Percentiles rank a stretch among this genome's conserved stretches.
phyloP scores from a whole-genome alignment of 108 stramenopile genomes.

The Nannochloropsis salina region DNA sequence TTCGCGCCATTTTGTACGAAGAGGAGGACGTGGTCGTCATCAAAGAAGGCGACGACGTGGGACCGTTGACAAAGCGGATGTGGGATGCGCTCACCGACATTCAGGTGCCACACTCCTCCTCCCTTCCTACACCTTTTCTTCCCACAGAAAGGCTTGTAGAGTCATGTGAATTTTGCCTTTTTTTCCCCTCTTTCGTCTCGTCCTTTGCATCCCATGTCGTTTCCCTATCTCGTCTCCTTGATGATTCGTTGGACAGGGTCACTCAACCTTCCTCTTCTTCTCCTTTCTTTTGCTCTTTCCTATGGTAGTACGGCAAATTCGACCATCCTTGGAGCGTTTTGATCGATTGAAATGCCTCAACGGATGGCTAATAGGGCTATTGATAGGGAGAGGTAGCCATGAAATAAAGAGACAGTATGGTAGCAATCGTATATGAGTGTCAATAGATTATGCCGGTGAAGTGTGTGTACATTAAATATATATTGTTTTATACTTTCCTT shows the following conservation, averaged over 20 bases:
- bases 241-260: not conserved
- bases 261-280: not conserved
- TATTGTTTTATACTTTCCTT: too few relatives aligned
- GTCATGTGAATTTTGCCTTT: too few relatives aligned
- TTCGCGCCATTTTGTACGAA: conserved; percentile 50
- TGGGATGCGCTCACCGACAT: conserved; percentile 80
- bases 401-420: not conserved
- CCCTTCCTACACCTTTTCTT: not conserved
- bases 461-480: too few relatives aligned
- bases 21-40: conserved; percentile 23
- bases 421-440: not conserved
- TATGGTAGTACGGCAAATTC: not conserved
- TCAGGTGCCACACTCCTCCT: conserved; percentile 45
- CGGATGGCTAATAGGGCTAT: not conserved
- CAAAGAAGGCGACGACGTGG: conserved; percentile 68
- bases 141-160: too few relatives aligned
- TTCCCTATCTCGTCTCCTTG: not conserved
- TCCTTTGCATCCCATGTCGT: not conserved
- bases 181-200: not conserved
- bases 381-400: not conserved
- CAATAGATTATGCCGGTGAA: not conserved
- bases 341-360: not conserved
- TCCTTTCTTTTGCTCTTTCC: not conserved
- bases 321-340: not conserved
- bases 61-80: conserved; percentile 66